Percentiles rank a stretch among this genome's conserved stretches.
phyloP scores from a whole-genome alignment of 306 rosid species.

The Citrullus mucosospermus region DNA sequence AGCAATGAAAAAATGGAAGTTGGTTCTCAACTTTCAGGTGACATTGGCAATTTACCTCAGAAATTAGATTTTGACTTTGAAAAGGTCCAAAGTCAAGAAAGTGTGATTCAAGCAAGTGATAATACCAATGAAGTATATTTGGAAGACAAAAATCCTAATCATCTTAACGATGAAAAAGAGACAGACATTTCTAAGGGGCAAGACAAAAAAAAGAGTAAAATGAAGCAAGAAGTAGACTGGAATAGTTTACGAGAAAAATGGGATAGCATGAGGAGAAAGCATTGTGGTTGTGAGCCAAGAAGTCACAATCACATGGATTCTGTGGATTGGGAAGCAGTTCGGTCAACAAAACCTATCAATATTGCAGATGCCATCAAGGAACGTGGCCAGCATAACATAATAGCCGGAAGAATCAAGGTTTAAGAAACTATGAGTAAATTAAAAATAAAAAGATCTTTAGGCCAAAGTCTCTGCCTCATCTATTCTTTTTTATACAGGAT shows the following conservation, averaged over 20 bases:
- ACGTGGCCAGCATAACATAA: slow-evolving; percentile 47
- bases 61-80: background rate
- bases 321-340: slow-evolving; percentile 52
- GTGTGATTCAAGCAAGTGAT: background rate
- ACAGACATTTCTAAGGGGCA: background rate
- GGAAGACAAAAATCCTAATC: background rate
- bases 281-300: background rate
- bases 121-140: background rate
- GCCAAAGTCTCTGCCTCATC: too few relatives aligned
- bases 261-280: background rate
- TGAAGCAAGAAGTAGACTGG: slow-evolving; percentile 1
- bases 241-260: background rate
- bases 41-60: background rate
- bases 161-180: background rate
- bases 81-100: background rate
- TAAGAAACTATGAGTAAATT: too few relatives aligned
- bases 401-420: slow-evolving; percentile 42
- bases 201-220: background rate
- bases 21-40: too few relatives aligned
- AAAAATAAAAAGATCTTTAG: too few relatives aligned
- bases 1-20: too few relatives aligned
- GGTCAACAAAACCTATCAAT: slow-evolving; percentile 14
- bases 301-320: slow-evolving; percentile 23
- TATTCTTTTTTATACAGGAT: slow-evolving; percentile 11
- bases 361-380: slow-evolving; percentile 32